phyloP scores from a whole-genome alignment of 208 protist genomes.

The Crithidia mellificae region DNA sequence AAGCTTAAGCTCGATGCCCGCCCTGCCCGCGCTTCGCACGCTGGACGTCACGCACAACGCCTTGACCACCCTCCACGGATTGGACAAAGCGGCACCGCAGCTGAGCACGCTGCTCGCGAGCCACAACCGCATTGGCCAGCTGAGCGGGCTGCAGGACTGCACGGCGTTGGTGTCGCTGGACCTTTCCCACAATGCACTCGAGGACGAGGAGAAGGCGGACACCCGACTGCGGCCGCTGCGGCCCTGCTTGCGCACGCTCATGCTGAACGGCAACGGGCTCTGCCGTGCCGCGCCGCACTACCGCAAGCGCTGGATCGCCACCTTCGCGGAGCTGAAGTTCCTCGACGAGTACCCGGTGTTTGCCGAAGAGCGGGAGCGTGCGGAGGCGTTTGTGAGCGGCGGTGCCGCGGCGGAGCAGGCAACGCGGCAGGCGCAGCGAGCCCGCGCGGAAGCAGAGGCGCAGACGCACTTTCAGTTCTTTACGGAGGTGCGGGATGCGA shows the following conservation, averaged over 20 bases:
- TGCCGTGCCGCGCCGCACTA: slow-evolving; percentile 54
- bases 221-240: slow-evolving; percentile 25
- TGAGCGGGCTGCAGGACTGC: slow-evolving; percentile 16
- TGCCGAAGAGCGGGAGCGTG: slow-evolving; percentile 63
- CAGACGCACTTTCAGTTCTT: slow-evolving; percentile 51
- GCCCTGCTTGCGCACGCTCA: slow-evolving; percentile 64
- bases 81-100: slow-evolving; percentile 42
- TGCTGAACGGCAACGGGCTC: slow-evolving; percentile 84
- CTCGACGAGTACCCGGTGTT: slow-evolving; percentile 80
- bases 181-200: slow-evolving; percentile 63
- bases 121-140: slow-evolving; percentile 47
- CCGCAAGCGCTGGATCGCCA: slow-evolving; percentile 77
- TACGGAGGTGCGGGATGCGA: slow-evolving; percentile 21
- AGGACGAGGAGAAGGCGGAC: slow-evolving; percentile 33
- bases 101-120: slow-evolving; percentile 63
- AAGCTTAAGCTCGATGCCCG: slow-evolving; percentile 62
- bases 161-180: slow-evolving; percentile 51
- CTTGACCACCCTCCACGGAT: slow-evolving; percentile 39
- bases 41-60: slow-evolving; percentile 90
- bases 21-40: slow-evolving; percentile 54
- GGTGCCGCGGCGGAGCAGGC: slow-evolving; percentile 50
- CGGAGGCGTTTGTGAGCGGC: slow-evolving; percentile 64
- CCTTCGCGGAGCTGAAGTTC: slow-evolving; percentile 53
- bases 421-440: slow-evolving; percentile 33
- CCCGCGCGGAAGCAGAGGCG: slow-evolving; percentile 26